Base-by-base conservation (phyloP, 768 basidiomycete species). In the Calocybe gangraenosa region DNA sequence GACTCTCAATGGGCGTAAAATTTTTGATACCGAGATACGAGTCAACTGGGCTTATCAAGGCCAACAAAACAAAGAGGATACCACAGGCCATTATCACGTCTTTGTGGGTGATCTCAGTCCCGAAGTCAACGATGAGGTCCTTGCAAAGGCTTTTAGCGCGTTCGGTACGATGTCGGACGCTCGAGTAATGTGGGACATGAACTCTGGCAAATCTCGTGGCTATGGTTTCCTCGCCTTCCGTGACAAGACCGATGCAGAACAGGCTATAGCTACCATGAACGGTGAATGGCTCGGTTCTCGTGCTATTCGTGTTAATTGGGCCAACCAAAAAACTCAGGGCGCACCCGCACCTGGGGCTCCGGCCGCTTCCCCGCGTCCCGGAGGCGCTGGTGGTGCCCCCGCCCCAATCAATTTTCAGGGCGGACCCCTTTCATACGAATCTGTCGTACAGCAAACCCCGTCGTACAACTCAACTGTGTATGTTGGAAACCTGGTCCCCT, bases 31-130 rank as follows among this genome's bases (percentile, higher is more conserved):
- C 31, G 96, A 99, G 71, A 94, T 99, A 58, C 84, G 92, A 55
- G 94, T 97, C 73, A 99, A 99, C 66, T 99, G 96, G 96, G 96
- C 96, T 28, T 97, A 98, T 67, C 95, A 98, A 67, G 94, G 93
- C 58, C 84, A 87, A 62, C 90, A 94, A 78, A 93, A 92, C 71
- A 97, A 97, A 75, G 96, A 99, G 70, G 96, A 99, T 67, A 95
- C 96, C 35, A 91, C 92, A 38, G 84, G 84, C 55, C 96, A 99
- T 68, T 97, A 82, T 69, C 96, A 99, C 64, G 93, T 99, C 58
- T 99, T 99, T 67, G 95, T 98, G 52, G 96, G 96, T n/a, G 96
- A 99, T 72, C 88, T 99, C 58, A 92, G 89, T 56, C 95, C 96
- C 18, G 96, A 99, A 65, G 94, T 99, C 63, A 98, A 92, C 64